A percentile compares a stretch with the other conserved stretches of the same genome.
Evolutionary conservation across 208 protist species (phyloP).

Genomic region (Crithidia sp.): DNA sequence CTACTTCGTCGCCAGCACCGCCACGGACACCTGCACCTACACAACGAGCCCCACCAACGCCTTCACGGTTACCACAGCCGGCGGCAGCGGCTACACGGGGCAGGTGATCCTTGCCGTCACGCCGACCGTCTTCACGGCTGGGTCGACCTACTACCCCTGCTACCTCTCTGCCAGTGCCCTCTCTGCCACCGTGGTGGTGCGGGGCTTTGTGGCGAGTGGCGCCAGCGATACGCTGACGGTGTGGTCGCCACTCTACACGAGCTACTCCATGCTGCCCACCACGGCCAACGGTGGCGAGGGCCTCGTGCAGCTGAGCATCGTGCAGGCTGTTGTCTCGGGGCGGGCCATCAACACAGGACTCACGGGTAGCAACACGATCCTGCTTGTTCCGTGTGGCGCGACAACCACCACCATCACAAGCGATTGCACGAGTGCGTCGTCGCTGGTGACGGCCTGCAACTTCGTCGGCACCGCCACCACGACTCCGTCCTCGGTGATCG

Average conservation of each 20-base stretch:
- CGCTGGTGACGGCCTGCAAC: constrained; percentile 54
- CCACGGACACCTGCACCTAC: constrained; percentile 25
- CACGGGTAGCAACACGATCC: constrained; percentile 54
- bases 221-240: constrained; percentile 45
- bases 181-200: constrained; percentile 47
- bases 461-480: constrained; percentile 20
- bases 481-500: constrained; percentile 19
- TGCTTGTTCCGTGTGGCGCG: constrained; percentile 65
- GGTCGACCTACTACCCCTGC: constrained; percentile 68
- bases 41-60: constrained; percentile 24
- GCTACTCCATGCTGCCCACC: constrained; percentile 46
- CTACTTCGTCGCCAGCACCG: constrained; percentile 55
- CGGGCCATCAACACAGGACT: constrained; percentile 70
- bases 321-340: constrained; percentile 31
- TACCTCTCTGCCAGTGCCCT: constrained; percentile 52
- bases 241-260: constrained; percentile 76
- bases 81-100: constrained; percentile 50
- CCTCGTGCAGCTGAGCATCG: constrained; percentile 55
- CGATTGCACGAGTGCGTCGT: constrained; percentile 47
- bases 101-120: constrained; percentile 36
- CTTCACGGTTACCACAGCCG: constrained; percentile 50
- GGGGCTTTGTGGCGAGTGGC: constrained; percentile 12
- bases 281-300: constrained; percentile 56
- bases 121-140: constrained; percentile 55
- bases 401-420: constrained; percentile 20